phyloP scores from a whole-genome alignment of 2,329 filamentous ascomycete species.

The Emergomyces africanus region DNA sequence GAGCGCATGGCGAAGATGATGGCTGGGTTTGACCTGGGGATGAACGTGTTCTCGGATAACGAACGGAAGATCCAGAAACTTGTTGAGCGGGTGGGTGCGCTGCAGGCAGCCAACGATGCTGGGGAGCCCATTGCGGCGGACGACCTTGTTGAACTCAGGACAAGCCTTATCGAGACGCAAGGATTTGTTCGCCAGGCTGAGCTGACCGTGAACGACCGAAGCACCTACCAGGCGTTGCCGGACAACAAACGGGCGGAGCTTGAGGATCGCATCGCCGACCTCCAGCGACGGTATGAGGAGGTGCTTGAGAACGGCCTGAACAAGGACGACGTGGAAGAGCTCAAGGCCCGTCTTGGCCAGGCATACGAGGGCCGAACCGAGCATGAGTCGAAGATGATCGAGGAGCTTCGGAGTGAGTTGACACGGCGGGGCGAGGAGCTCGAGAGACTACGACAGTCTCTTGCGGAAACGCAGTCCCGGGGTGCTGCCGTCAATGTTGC shows the following conservation, averaged over 20 bases:
- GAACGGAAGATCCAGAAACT: conserved; percentile 73
- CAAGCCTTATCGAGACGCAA: conserved; percentile 76
- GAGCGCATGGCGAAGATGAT: conserved; percentile 99
- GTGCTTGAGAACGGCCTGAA: conserved; percentile 66
- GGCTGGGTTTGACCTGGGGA: conserved; percentile 91
- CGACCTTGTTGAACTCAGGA: conserved; percentile 62
- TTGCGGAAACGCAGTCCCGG: conserved; percentile 53
- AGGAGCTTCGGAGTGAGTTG: conserved; percentile 66
- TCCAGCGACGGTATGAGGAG: conserved; percentile 76
- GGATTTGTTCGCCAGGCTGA: conserved; percentile 88
- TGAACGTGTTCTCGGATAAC: conserved; percentile 86
- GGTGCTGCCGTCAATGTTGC: conserved; percentile 45
- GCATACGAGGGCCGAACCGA: conserved; percentile 65
- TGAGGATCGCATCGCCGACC: conserved; percentile 57
- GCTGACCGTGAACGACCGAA: conserved; percentile 62
- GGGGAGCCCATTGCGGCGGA: conserved; percentile 74
- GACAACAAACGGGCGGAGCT: conserved; percentile 57
- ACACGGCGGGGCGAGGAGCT: conserved; percentile 70
- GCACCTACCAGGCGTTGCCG: conserved; percentile 44
- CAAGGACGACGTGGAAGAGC: conserved; percentile 67
- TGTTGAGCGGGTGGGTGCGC: conserved; percentile 67
- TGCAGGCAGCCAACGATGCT: conserved; percentile 62
- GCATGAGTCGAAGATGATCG: conserved; percentile 57
- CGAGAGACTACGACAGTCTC: conserved; percentile 61
- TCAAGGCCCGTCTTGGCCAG: conserved; percentile 67